Conservation (phyloP, 352 stramenopile species). For the Globisporangium orthogonon region DNA sequence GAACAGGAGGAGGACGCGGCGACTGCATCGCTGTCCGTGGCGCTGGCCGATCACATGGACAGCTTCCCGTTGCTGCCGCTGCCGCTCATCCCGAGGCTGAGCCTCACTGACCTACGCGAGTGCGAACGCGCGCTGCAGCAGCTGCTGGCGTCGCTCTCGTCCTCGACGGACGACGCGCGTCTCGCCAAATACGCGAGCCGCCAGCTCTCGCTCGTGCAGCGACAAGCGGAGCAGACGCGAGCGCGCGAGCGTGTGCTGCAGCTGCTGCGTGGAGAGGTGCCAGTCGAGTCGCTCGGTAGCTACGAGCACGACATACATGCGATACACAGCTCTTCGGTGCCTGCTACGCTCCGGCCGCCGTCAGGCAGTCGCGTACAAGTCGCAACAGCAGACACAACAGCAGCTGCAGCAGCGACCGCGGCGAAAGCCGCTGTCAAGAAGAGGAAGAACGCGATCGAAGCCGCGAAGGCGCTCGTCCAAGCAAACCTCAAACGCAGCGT, state of each 20-base stretch:
- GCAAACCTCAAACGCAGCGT: constrained; percentile 10
- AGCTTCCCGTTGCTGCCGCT: constrained; percentile 64
- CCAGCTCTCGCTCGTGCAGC: constrained; percentile 45
- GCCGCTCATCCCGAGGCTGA: constrained; percentile 40
- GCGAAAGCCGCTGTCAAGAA: constrained; percentile 10
- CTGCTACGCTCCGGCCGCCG: neutral
- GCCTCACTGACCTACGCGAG: constrained; percentile 30
- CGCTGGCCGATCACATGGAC: constrained; percentile 44
- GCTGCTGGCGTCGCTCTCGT: constrained; percentile 29
- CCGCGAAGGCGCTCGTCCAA: constrained; percentile 28
- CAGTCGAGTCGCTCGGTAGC: neutral
- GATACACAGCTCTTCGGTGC: neutral
- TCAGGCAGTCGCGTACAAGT: neutral
- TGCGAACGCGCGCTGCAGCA: constrained; percentile 30
- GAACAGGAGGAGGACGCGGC: neutral
- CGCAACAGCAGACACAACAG: neutral
- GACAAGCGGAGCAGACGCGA: constrained; percentile 42
- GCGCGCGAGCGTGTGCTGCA: constrained; percentile 47
- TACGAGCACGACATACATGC: too few species aligned
- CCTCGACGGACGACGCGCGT: constrained; percentile 29
- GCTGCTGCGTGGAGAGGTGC: constrained; percentile 22
- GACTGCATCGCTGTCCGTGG: neutral
- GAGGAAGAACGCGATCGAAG: constrained; percentile 26
- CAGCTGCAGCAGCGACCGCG: neutral
- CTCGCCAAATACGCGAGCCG: constrained; percentile 52